These are phyloP conservation scores for Goffeauzyma gilvescens DNA, from an alignment of 768 basidiomycete genomes.

Conservation along the genomic window DNA sequence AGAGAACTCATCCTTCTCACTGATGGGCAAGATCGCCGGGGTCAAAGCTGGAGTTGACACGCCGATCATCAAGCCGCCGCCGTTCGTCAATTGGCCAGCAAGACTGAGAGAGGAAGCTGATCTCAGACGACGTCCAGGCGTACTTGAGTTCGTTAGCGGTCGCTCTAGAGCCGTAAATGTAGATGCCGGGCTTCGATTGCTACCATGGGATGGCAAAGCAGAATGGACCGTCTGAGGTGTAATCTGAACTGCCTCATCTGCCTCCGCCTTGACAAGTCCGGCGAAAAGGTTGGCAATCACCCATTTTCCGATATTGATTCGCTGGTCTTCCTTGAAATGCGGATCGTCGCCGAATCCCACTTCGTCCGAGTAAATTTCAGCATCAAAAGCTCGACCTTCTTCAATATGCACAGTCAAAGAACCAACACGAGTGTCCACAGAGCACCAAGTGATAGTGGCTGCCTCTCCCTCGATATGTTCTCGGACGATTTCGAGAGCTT, in stretches of 20 bases:
- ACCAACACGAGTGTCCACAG: constrained; percentile 74
- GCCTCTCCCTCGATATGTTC: constrained; percentile 92
- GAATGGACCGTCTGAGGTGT: constrained; percentile 7
- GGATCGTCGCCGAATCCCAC: constrained; percentile 48
- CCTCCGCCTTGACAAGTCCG: constrained; percentile 34
- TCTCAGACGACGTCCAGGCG: constrained; percentile 21
- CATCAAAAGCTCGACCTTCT: constrained; percentile 66
- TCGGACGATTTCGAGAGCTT: constrained; percentile 67
- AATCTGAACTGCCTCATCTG: constrained; percentile 13
- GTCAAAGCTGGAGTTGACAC: constrained; percentile 51
- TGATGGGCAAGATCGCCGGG: constrained; percentile 42
- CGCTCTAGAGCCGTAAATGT: constrained; percentile 25
- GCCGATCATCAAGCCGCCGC: constrained; percentile 34
- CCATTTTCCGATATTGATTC: constrained; percentile 89
- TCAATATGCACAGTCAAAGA: constrained; percentile 69
- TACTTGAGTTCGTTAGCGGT: constrained; percentile 7
- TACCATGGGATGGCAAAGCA: constrained; percentile 8
- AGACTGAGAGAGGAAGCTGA: constrained; percentile 18
- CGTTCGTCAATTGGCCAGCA: constrained; percentile 14
- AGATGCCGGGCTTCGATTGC: constrained; percentile 20
- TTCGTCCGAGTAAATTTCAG: constrained; percentile 88
- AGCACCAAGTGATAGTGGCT: constrained; percentile 63
- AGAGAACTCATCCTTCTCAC: too few relatives aligned
- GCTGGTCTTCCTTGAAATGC: constrained; percentile 51
- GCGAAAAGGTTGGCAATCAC: constrained; percentile 66